Evolutionary conservation across 306 rosid species (phyloP).

Genomic region (Canavalia ensiformis): DNA sequence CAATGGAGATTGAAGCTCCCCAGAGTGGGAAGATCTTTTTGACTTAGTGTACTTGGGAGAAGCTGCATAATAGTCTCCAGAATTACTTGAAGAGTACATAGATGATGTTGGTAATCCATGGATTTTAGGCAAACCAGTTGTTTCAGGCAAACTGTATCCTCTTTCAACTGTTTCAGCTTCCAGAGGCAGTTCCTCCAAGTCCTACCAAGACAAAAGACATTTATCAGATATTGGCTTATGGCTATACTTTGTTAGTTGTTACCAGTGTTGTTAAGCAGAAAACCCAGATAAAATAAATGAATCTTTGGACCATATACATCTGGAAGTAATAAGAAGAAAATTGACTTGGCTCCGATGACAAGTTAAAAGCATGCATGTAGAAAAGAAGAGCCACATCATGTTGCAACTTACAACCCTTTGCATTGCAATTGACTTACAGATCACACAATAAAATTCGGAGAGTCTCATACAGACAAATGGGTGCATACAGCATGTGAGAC

Average conservation of each 20-base stretch:
- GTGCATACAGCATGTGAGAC: background rate
- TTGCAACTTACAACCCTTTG: slow-evolving; percentile 25
- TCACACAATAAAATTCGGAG: background rate
- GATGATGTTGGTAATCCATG: slow-evolving; percentile 85
- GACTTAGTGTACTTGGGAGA: slow-evolving; percentile 80
- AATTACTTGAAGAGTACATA: slow-evolving; percentile 72
- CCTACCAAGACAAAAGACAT: slow-evolving; percentile 58
- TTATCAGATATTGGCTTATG: slow-evolving; percentile 33
- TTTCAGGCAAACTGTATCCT: slow-evolving; percentile 80
- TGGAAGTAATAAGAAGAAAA: slow-evolving; percentile 26
- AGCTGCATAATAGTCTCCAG: slow-evolving; percentile 66
- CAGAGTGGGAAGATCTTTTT: slow-evolving; percentile 86
- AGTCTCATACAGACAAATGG: background rate
- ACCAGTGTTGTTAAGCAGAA: background rate
- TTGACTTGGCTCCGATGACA: background rate
- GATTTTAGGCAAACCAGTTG: slow-evolving; percentile 90
- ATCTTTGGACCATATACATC: background rate
- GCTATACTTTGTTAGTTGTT: slow-evolving; percentile 31
- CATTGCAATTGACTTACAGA: background rate
- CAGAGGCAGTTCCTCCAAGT: slow-evolving; percentile 91
- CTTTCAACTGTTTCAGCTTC: slow-evolving; percentile 97
- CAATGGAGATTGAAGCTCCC: slow-evolving; percentile 78
- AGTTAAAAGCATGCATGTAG: slow-evolving; percentile 1
- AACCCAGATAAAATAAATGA: slow-evolving; percentile 20
- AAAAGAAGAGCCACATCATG: slow-evolving; percentile 7